Conservation (phyloP, 768 basidiomycete species). For the Nevesoporus exiguus region DNA sequence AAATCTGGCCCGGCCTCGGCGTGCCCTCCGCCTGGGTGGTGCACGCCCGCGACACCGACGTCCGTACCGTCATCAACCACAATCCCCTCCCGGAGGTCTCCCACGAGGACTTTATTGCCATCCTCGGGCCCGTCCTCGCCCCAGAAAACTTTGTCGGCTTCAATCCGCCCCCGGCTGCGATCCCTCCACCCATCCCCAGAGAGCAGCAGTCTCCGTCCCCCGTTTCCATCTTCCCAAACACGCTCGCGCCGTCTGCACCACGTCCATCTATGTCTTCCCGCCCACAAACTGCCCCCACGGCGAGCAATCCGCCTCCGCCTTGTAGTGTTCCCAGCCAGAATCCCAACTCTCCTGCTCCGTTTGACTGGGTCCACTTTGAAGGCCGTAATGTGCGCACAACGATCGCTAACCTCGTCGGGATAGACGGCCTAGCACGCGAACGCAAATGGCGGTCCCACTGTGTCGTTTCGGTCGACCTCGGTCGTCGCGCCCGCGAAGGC, state of each 20-base stretch:
- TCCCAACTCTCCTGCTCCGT: slow-evolving; percentile 66
- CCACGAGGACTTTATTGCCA: slow-evolving; percentile 80
- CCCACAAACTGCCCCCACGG: slow-evolving; percentile 28
- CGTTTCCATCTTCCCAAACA: slow-evolving; percentile 28
- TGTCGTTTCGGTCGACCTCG: slow-evolving; percentile 78
- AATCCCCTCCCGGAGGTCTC: slow-evolving; percentile 85
- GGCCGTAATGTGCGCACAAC: slow-evolving; percentile 79
- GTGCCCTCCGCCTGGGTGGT: slow-evolving; percentile 83
- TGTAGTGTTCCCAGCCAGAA: slow-evolving; percentile 35
- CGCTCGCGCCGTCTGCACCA: slow-evolving; percentile 25
- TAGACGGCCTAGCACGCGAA: slow-evolving; percentile 80
- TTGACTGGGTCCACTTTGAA: slow-evolving; percentile 87
- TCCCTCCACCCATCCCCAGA: slow-evolving; percentile 16
- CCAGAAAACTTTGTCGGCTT: slow-evolving; percentile 68
- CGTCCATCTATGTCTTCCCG: slow-evolving; percentile 35
- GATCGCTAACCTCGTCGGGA: slow-evolving; percentile 68
- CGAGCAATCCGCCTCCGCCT: slow-evolving; percentile 15
- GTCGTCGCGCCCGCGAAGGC: slow-evolving; percentile 69
- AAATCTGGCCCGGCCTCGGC: slow-evolving; percentile 65
- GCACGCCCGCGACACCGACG: slow-evolving; percentile 63
- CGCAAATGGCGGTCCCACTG: slow-evolving; percentile 81
- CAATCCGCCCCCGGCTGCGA: slow-evolving; percentile 11
- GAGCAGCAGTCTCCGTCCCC: slow-evolving; percentile 27
- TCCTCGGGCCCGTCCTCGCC: slow-evolving; percentile 75
- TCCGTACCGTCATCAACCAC: slow-evolving; percentile 76